phyloP scores from a whole-genome alignment of 805 yeast species.

The Metschnikowia hibisci region DNA sequence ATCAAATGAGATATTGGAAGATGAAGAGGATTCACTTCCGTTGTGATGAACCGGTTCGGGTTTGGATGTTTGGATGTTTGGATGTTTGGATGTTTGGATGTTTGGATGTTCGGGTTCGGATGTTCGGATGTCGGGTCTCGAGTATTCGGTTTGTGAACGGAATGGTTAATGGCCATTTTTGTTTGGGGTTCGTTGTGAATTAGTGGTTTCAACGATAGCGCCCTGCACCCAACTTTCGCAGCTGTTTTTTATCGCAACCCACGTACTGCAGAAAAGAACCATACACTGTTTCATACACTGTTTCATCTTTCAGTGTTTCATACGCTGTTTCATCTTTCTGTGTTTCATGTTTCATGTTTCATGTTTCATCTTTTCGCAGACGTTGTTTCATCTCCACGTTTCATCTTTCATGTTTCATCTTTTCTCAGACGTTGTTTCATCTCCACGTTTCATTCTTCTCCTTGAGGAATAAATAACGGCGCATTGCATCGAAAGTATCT shows the following conservation, averaged over 20 bases:
- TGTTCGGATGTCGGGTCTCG: too few relatives aligned
- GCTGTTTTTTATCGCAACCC: conserved; percentile 1
- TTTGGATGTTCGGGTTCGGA: too few relatives aligned
- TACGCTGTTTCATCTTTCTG: not conserved
- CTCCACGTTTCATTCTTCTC: not conserved
- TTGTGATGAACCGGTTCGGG: too few relatives aligned
- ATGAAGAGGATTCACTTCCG: conserved; percentile 9
- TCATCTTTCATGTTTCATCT: not conserved
- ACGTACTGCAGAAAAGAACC: too few relatives aligned
- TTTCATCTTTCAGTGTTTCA: not conserved
- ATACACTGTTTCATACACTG: not conserved
- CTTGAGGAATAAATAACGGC: conserved; percentile 1
- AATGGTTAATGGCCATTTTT: not conserved
- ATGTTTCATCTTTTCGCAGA: not conserved
- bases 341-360: not conserved
- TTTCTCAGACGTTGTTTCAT: not conserved
- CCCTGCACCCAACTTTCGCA: not conserved
- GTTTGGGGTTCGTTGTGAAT: not conserved
- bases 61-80: not conserved
- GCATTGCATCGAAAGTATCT: not conserved
- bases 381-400: not conserved
- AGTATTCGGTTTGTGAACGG: conserved; percentile 1
- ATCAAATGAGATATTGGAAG: conserved; percentile 12
- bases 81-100: too few relatives aligned
- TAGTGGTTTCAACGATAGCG: not conserved